These are phyloP conservation scores for Podila minutissima DNA, from an alignment of 192 early-diverging fungal species.

Conservation along the genomic window DNA sequence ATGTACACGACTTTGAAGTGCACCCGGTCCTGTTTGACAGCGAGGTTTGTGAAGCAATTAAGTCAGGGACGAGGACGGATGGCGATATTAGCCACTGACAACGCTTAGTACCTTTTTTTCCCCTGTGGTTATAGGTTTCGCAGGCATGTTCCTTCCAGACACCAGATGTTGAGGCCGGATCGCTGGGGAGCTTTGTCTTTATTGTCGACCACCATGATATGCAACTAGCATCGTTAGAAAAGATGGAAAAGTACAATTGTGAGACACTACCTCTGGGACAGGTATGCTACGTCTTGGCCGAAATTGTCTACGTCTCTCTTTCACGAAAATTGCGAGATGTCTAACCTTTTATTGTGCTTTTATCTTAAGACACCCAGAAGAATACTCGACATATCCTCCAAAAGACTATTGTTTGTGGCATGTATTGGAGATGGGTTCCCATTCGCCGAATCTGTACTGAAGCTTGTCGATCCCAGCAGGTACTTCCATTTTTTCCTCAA, in stretches of 20 bases:
- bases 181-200: slow-evolving; percentile 19
- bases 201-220: slow-evolving; percentile 41
- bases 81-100: neutral
- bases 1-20: slow-evolving; percentile 13
- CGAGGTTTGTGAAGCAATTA: slow-evolving; percentile 5
- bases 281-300: neutral
- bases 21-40: slow-evolving; percentile 26
- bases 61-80: neutral
- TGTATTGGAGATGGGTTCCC: slow-evolving; percentile 29
- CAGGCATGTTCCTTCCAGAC: slow-evolving; percentile 33
- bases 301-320: neutral
- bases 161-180: neutral
- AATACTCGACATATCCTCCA: slow-evolving; percentile 34
- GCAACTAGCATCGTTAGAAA: slow-evolving; percentile 21
- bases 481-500: neutral
- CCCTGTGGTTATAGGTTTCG: neutral
- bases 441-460: slow-evolving; percentile 19
- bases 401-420: slow-evolving; percentile 19
- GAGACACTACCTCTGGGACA: slow-evolving; percentile 16
- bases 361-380: slow-evolving; percentile 30
- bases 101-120: neutral
- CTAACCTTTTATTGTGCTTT: neutral
- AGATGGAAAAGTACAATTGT: slow-evolving; percentile 11
- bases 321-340: neutral
- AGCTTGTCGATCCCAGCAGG: slow-evolving; percentile 32